Evolutionary conservation across 225 moss, liverwort and hornwort genomes (phyloP).

Genomic region (Physcomitrium patens): DNA sequence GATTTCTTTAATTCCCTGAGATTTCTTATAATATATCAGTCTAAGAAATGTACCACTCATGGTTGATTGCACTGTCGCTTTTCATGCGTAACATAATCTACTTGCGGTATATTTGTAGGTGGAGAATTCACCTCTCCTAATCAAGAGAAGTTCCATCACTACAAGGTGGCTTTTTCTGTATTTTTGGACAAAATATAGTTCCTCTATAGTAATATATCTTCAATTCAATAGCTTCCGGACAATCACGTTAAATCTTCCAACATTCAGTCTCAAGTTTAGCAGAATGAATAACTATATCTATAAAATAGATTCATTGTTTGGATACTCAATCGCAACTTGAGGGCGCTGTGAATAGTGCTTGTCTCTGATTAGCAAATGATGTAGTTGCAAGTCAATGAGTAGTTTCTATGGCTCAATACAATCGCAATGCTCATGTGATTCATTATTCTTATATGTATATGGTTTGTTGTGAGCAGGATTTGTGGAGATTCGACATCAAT

Average conservation of each 20-base stretch:
- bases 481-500: conserved; percentile 79
- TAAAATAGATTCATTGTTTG: neutral
- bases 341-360: conserved; percentile 2
- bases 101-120: conserved; percentile 48
- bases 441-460: conserved; percentile 17
- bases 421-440: neutral
- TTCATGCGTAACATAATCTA: conserved; percentile 22
- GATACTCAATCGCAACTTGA: neutral
- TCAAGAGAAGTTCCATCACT: conserved; percentile 91
- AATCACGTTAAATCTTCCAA: neutral
- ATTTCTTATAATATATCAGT: conserved; percentile 3
- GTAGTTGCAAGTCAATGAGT: conserved; percentile 12
- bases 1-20: conserved; percentile 16
- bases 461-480: conserved; percentile 60
- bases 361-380: conserved; percentile 15
- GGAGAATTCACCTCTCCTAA: conserved; percentile 86
- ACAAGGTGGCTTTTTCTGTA: conserved; percentile 54
- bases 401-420: conserved; percentile 10
- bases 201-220: neutral
- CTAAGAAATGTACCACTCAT: neutral
- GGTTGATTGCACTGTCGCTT: conserved; percentile 15
- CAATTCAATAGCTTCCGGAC: neutral
- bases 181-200: conserved; percentile 14
- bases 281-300: neutral
- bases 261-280: neutral